Percentiles rank a stretch among this genome's conserved stretches.
Conservation (phyloP, 257 asterid species). For the Primulina eburnea region DNA sequence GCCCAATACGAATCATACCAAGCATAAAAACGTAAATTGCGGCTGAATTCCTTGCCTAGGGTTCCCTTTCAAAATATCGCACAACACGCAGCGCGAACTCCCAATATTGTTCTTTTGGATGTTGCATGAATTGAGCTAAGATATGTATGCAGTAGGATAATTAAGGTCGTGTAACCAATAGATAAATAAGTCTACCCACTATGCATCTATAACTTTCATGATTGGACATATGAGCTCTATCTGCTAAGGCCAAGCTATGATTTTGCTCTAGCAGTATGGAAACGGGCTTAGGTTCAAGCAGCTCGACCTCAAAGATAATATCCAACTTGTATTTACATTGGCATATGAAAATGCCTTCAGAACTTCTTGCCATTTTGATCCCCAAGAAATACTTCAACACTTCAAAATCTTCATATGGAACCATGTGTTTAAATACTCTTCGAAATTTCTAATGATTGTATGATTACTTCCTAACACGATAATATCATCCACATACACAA, state of each 20-base stretch:
- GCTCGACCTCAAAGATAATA: background rate
- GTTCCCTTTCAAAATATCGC: background rate
- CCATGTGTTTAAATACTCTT: too few relatives aligned
- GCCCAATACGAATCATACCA: background rate
- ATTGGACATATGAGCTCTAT: background rate
- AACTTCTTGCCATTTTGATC: background rate
- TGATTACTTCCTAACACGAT: too few relatives aligned
- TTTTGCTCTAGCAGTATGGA: background rate
- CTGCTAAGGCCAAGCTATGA: background rate
- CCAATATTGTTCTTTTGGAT: background rate
- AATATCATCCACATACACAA: too few relatives aligned
- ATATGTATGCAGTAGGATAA: background rate
- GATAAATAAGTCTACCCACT: background rate
- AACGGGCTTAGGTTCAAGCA: background rate
- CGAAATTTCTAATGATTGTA: too few relatives aligned
- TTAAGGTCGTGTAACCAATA: background rate
- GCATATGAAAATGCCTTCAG: background rate
- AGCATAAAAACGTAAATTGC: background rate
- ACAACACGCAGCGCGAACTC: background rate
- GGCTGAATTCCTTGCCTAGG: background rate
- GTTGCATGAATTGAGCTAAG: background rate
- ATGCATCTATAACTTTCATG: background rate
- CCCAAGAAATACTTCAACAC: background rate
- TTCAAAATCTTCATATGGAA: slow-evolving; percentile 1
- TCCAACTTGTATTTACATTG: slow-evolving; percentile 1